These are phyloP conservation scores for Ogataea dorogensis DNA, from an alignment of 805 yeast species.

Conservation along the genomic window DNA sequence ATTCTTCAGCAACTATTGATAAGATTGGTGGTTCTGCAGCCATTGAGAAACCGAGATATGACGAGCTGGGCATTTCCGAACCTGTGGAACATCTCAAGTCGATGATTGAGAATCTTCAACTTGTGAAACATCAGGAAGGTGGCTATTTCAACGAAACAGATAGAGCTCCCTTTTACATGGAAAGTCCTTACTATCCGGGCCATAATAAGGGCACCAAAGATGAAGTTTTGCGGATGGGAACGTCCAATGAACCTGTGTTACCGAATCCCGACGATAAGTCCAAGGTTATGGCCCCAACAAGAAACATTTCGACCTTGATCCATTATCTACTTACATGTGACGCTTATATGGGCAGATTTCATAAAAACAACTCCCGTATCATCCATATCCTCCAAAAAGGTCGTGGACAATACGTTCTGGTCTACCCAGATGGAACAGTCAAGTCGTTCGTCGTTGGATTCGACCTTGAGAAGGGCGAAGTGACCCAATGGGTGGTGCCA, in stretches of 20 bases:
- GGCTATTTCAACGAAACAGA: conserved; percentile 59
- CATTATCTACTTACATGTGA: conserved; percentile 52
- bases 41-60: conserved; percentile 27
- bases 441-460: conserved; percentile 55
- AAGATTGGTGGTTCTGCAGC: conserved; percentile 13
- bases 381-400: conserved; percentile 57
- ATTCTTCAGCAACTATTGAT: conserved; percentile 27
- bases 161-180: conserved; percentile 45
- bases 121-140: conserved; percentile 52
- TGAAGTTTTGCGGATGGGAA: conserved; percentile 16
- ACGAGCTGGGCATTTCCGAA: conserved; percentile 9
- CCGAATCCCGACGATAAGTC: conserved; percentile 16
- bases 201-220: conserved; percentile 22
- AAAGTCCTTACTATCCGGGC: conserved; percentile 38
- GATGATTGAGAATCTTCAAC: conserved; percentile 37
- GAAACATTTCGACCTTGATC: conserved; percentile 50
- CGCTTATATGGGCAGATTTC: conserved; percentile 51
- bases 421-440: conserved; percentile 49
- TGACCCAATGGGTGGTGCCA: conserved; percentile 63
- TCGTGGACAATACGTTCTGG: conserved; percentile 52
- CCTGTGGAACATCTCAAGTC: conserved; percentile 26
- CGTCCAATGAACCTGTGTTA: conserved; percentile 14
- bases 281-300: conserved; percentile 25
- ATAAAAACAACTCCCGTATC: conserved; percentile 49
- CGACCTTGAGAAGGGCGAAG: conserved; percentile 44